Evolutionary conservation across 192 early-diverging fungal species (phyloP).

Genomic region (Blastocladiella britannica): DNA sequence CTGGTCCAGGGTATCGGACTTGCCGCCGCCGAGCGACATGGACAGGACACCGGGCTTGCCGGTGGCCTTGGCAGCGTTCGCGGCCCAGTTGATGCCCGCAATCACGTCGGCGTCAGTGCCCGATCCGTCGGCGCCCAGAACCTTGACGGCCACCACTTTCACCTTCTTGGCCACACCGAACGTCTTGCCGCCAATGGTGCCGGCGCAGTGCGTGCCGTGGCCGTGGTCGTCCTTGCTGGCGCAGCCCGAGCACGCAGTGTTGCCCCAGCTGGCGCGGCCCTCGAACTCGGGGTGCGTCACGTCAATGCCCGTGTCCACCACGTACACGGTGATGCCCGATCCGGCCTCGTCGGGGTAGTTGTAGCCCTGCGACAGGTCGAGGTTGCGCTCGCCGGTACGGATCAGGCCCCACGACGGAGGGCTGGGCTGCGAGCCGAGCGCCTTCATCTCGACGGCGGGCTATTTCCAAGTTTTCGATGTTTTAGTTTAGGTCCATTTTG

Average conservation of each 20-base stretch:
- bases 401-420: neutral
- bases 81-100: neutral
- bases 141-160: conserved; percentile 46
- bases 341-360: neutral
- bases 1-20: conserved; percentile 10
- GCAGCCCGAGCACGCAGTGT: neutral
- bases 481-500: too few relatives aligned
- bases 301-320: conserved; percentile 11
- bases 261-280: conserved; percentile 46
- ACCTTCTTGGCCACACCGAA: conserved; percentile 59
- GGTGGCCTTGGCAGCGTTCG: neutral
- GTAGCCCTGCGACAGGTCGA: neutral
- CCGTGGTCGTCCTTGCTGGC: neutral
- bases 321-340: neutral
- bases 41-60: conserved; percentile 4
- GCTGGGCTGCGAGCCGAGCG: neutral
- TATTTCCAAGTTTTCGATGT: too few relatives aligned
- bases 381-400: neutral
- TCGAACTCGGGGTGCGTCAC: conserved; percentile 43
- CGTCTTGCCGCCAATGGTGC: conserved; percentile 33
- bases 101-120: conserved; percentile 26
- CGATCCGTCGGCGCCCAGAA: conserved; percentile 30
- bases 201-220: conserved; percentile 47
- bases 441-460: neutral
- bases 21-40: conserved; percentile 7